Percentiles rank a stretch among this genome's conserved stretches.
Evolutionary conservation across 2,329 filamentous ascomycete genomes (phyloP).

Genomic region (Aspergillus aculeatus): DNA sequence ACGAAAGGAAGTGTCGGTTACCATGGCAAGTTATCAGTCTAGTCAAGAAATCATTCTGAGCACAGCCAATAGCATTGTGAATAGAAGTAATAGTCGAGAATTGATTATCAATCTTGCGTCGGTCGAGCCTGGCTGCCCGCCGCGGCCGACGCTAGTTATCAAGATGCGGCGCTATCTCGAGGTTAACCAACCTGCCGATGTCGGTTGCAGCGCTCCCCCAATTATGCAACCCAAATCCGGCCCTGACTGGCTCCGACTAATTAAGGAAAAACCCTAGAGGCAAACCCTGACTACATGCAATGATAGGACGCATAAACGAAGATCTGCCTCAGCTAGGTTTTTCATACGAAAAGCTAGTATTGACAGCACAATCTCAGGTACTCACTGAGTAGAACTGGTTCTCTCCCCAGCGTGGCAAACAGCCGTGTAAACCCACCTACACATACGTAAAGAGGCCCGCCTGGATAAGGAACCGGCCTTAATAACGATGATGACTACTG

Average conservation of each 20-base stretch:
- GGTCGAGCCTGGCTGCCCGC: slow-evolving; percentile 11
- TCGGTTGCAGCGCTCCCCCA: slow-evolving; percentile 4
- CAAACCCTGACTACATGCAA: slow-evolving; percentile 2
- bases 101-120: slow-evolving; percentile 19
- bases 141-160: background rate
- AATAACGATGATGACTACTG: slow-evolving; percentile 16
- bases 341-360: background rate
- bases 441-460: background rate
- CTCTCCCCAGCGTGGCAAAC: slow-evolving; percentile 1
- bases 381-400: background rate
- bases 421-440: background rate
- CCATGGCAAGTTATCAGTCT: background rate
- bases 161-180: slow-evolving; percentile 1
- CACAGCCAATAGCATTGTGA: slow-evolving; percentile 4
- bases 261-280: background rate
- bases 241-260: background rate
- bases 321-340: background rate
- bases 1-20: background rate
- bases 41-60: background rate
- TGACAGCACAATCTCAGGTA: background rate
- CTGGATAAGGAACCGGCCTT: background rate
- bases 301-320: slow-evolving; percentile 8
- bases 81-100: background rate
- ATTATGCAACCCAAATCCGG: background rate
- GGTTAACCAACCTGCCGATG: slow-evolving; percentile 14